Evolutionary conservation across 106 monocot species (phyloP), one percentile per base, ranked within the genome.

Genomic region (Acanthochlamys bracteata): DNA sequence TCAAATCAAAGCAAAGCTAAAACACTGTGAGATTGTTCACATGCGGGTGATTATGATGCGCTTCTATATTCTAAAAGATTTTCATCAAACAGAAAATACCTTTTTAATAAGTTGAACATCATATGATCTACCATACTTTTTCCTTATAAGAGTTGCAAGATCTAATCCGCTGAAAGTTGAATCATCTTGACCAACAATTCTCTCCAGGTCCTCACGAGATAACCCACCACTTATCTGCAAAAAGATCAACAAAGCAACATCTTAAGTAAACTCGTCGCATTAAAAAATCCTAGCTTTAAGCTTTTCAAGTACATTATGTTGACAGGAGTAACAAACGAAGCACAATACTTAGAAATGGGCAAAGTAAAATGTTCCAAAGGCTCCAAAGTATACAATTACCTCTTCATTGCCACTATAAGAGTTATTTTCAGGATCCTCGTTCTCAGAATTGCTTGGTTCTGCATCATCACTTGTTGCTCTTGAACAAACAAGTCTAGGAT

Each of bases 91-190:
- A n/a, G n/a, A 49, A 56, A 25, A 0, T 64, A 90, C 94, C 95
- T 96, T 96, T 69, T 85, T 96, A 60, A 96, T 91, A 42, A 96
- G 90, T 72, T 87, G 86, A 12, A 96, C 95, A 74, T 96, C 95
- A 75, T 96, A 96, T 46, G 95, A 96, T 75, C 95, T 82, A 17
- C 95, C 95, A 68, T 96, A 96, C 66, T 91, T 96, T 61, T 88
- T 80, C 71, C 91, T 90, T 42, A 96, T 96, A 45, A 96, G 84
- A 65, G 79, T 88, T 63, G 95, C 95, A 59, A 96, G 90, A 71
- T 96, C 95, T 51, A 83, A 45, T n/a, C 95, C 95, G 51, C 76
- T 90, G 57, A 96, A 96, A 24, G 72, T 75, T 20, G 88, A 72
- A 69, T 96, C 95, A 65, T 90, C 90, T 6, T 74, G 39, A 24